Percentiles rank a stretch among this genome's conserved stretches.
These are phyloP conservation scores for Groenewaldozyma salmanticensis DNA, from an alignment of 805 yeast genomes.

Conservation along the genomic window DNA sequence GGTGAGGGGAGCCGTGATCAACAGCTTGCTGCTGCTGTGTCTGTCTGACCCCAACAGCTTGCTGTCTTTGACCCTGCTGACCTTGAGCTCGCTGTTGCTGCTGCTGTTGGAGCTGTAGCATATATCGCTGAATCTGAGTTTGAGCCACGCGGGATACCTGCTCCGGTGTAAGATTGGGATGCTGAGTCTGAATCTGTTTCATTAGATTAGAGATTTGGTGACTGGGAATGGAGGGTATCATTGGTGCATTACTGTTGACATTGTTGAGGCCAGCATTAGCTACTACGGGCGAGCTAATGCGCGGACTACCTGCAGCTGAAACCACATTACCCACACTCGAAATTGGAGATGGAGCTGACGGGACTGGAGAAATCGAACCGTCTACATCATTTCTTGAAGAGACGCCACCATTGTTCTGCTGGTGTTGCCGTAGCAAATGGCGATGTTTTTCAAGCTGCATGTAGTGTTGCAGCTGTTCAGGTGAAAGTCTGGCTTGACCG, in stretches of 20 bases:
- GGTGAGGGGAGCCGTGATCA: not conserved
- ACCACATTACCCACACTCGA: slow-evolving; percentile 2
- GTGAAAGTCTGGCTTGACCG: slow-evolving; percentile 7
- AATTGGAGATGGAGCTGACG: slow-evolving; percentile 5
- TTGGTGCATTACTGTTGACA: not conserved
- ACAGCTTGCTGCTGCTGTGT: slow-evolving; percentile 4
- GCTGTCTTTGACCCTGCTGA: too few relatives aligned
- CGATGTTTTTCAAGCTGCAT: slow-evolving; percentile 22
- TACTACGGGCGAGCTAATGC: slow-evolving; percentile 1
- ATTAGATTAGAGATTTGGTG: slow-evolving; percentile 18
- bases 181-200: slow-evolving; percentile 18
- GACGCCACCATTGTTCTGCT: slow-evolving; percentile 18
- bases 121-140: slow-evolving; percentile 24
- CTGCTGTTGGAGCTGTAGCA: slow-evolving; percentile 18
- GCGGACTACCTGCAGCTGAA: not conserved
- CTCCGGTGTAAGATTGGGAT: slow-evolving; percentile 24
- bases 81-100: too few relatives aligned
- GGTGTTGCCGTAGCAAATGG: slow-evolving; percentile 23
- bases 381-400: too few relatives aligned
- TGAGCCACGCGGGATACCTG: slow-evolving; percentile 26
- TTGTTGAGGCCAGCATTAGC: not conserved
- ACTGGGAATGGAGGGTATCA: slow-evolving; percentile 2
- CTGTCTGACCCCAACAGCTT: slow-evolving; percentile 2
- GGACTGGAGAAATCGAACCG: not conserved
- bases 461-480: slow-evolving; percentile 21